Evolutionary conservation across 352 stramenopile species (phyloP), one percentile per base, ranked within the genome.

Genomic region (Globisporangium ultimum): DNA sequence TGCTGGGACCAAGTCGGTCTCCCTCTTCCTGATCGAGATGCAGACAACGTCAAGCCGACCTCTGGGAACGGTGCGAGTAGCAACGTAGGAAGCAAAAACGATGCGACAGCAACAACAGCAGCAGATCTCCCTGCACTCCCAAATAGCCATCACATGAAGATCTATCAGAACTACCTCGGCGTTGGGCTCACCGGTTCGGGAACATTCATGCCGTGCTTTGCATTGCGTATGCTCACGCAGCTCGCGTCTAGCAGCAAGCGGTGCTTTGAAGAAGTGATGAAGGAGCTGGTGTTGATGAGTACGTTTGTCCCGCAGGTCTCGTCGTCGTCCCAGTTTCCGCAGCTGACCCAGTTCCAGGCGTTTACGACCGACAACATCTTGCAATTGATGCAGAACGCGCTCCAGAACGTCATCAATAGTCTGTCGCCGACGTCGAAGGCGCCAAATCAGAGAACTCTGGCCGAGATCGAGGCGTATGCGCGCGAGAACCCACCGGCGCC

Each of bases 111-210:
- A 50, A 2, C 17, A 34, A 36, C 28, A 36, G 28, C 28, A 36
- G 28, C 36, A 0, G 82, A 91, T 17, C 28, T 79, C 3, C 69
- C 72, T 1, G 72, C 55, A 11, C 54, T 87, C 5, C 68, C 75
- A 5, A 77, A 70, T 53, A 71, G 65, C 28, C 80, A 92, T 36
- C 83, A 91, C 28, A 79, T 93, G 64, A 80, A 78, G 48, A 84
- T 86, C n/a, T 95, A 92, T 52, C 80, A 90, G 55, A 89, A 83
- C 58, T 92, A 76, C 28, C 56, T 95, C 42, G 86, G 86, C 18
- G 68, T 95, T 22, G 81, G 80, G 1, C 65, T 90, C 2, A 75
- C 71, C 3, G 78, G 80, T 5, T 79, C 79, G 0, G 80, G 80
- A 0, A 56, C 70, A 11, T 93, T 91, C 57, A 67, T 82, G 41